A percentile compares a stretch with the other conserved stretches of the same genome.
phyloP scores from a whole-genome alignment of 2,329 filamentous ascomycete genomes.

The Diatrype stigma region DNA sequence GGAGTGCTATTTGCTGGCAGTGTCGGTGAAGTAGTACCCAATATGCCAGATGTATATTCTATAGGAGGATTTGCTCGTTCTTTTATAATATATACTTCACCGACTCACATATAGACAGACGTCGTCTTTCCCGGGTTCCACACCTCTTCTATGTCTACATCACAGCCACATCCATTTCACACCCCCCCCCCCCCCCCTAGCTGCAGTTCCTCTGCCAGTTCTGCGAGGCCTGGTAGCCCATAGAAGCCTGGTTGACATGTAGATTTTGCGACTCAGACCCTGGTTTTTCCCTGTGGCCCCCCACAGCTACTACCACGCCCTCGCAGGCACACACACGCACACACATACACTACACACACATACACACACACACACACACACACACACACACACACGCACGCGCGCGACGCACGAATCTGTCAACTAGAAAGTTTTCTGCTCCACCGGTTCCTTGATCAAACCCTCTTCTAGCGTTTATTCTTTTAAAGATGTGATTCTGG shows the following conservation, averaged over 20 bases:
- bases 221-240: constrained; percentile 20
- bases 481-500: constrained; percentile 23
- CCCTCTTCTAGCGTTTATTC: constrained; percentile 23
- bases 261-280: constrained; percentile 23
- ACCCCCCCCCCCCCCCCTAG: constrained; percentile 20
- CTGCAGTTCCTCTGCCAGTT: constrained; percentile 8
- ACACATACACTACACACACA: background rate
- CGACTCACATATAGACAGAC: constrained; percentile 27
- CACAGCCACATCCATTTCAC: constrained; percentile 16
- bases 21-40: constrained; percentile 25
- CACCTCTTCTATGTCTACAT: constrained; percentile 25
- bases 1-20: constrained; percentile 18
- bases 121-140: constrained; percentile 25
- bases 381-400: background rate
- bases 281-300: constrained; percentile 17
- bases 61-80: constrained; percentile 14
- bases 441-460: constrained; percentile 22
- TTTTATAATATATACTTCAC: constrained; percentile 25
- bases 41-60: constrained; percentile 18
- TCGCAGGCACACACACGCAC: background rate
- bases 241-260: constrained; percentile 17
- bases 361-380: background rate
- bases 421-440: constrained; percentile 17
- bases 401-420: constrained; percentile 8
- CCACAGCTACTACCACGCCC: constrained; percentile 24